These are phyloP conservation scores for Mucor irregularis DNA, from an alignment of 371 early-diverging fungal genomes.

Conservation along the genomic window DNA sequence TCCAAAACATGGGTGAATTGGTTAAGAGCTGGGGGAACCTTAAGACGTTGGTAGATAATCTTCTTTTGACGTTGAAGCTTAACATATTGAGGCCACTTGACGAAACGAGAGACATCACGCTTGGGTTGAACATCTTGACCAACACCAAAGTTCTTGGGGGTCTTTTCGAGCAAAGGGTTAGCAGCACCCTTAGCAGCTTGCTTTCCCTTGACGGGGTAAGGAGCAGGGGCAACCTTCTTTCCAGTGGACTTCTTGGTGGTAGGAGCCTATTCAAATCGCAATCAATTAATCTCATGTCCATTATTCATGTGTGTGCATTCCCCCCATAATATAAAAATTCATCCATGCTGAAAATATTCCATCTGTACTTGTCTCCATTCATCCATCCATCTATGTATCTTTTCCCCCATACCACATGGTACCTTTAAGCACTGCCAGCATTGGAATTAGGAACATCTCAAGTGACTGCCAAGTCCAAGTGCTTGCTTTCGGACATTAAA, in stretches of 20 bases:
- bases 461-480: neutral
- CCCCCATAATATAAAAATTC: neutral
- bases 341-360: too few species aligned
- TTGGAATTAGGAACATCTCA: too few species aligned
- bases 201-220: conserved; percentile 77
- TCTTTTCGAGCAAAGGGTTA: conserved; percentile 94
- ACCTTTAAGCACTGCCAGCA: too few species aligned
- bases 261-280: conserved; percentile 42
- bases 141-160: conserved; percentile 91
- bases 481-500: neutral
- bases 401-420: neutral
- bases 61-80: conserved; percentile 96
- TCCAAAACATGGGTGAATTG: conserved; percentile 98
- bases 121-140: conserved; percentile 93
- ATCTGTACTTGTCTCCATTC: conserved; percentile 1
- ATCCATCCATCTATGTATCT: conserved; percentile 16
- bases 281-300: neutral
- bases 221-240: conserved; percentile 95
- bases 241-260: conserved; percentile 62
- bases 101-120: conserved; percentile 94
- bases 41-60: conserved; percentile 96
- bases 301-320: neutral
- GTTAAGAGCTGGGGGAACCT: conserved; percentile 99
- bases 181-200: conserved; percentile 67
- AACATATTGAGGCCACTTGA: conserved; percentile 98